These are phyloP conservation scores for Phoma sp. DNA, from an alignment of 2,329 filamentous ascomycete genomes.

Conservation along the genomic window DNA sequence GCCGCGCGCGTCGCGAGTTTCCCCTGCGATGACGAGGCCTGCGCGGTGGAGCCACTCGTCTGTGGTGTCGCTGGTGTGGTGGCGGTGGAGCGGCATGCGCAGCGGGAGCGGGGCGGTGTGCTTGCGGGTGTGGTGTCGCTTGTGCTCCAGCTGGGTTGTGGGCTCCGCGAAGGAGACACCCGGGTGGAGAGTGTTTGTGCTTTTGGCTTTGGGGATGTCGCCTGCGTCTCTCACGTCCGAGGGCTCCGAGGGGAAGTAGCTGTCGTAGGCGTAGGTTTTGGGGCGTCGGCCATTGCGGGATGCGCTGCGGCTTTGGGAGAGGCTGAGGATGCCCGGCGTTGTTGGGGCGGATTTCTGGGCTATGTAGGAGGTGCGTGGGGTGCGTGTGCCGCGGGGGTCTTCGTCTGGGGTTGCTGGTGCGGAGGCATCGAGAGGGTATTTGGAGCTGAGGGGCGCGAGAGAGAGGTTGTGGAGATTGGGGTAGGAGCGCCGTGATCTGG, in stretches of 20 bases:
- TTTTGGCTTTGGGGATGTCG: constrained; percentile 55
- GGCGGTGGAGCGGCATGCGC: constrained; percentile 29
- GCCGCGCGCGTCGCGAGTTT: constrained; percentile 66
- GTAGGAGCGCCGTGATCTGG: constrained; percentile 59
- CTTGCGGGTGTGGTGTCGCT: constrained; percentile 38
- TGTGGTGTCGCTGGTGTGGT: constrained; percentile 40
- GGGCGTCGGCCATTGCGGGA: constrained; percentile 46
- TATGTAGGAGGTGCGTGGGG: constrained; percentile 53
- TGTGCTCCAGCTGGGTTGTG: constrained; percentile 4
- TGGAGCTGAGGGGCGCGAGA: constrained; percentile 64
- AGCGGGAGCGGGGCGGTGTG: constrained; percentile 38
- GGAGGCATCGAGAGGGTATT: constrained; percentile 57
- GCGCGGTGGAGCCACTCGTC: constrained; percentile 67
- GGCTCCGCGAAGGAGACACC: constrained; percentile 33
- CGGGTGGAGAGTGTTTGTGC: constrained; percentile 49
- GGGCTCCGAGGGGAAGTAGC: constrained; percentile 39
- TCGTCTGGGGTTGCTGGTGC: constrained; percentile 43
- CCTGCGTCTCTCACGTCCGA: constrained; percentile 31
- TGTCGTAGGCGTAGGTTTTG: constrained; percentile 37
- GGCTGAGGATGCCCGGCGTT: constrained; percentile 55
- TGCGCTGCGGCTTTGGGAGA: constrained; percentile 47
- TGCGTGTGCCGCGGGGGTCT: constrained; percentile 26
- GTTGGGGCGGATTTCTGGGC: constrained; percentile 56
- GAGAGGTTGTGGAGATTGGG: constrained; percentile 66
- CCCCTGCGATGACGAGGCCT: constrained; percentile 61